phyloP scores from a whole-genome alignment of 1,284 basidiomycete genomes.

The Ustilago hordei region DNA sequence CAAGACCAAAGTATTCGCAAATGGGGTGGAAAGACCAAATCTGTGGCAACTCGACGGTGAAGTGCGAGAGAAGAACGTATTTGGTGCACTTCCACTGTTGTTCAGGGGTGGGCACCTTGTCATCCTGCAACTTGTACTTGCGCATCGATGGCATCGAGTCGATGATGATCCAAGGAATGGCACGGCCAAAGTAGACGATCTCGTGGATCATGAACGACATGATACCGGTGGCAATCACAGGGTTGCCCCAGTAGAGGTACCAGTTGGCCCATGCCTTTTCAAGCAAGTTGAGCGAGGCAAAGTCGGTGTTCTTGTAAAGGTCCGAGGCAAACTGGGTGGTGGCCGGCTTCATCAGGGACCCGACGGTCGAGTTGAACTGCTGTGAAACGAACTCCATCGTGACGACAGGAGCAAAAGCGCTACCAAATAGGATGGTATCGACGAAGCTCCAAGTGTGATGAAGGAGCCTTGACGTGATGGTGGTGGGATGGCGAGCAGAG shows the following conservation, averaged over 20 bases:
- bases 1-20: slow-evolving; percentile 88
- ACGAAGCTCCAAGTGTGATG: slow-evolving; percentile 4
- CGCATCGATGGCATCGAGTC: slow-evolving; percentile 93
- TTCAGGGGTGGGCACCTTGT: slow-evolving; percentile 80
- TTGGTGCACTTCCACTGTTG: slow-evolving; percentile 98
- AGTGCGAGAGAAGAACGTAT: slow-evolving; percentile 92
- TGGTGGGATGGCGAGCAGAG: slow-evolving; percentile 1
- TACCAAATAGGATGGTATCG: slow-evolving; percentile 2
- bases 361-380: slow-evolving; percentile 53
- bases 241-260: slow-evolving; percentile 76
- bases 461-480: slow-evolving; percentile 7
- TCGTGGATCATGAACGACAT: slow-evolving; percentile 95
- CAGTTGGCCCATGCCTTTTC: slow-evolving; percentile 70
- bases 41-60: slow-evolving; percentile 93
- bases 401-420: slow-evolving; percentile 5
- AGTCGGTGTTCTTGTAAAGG: slow-evolving; percentile 62
- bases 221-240: slow-evolving; percentile 91
- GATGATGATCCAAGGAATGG: slow-evolving; percentile 94
- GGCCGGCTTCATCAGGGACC: slow-evolving; percentile 45
- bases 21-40: slow-evolving; percentile 97
- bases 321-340: slow-evolving; percentile 69
- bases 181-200: slow-evolving; percentile 95
- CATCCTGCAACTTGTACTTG: slow-evolving; percentile 89
- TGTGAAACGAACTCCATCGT: slow-evolving; percentile 51
- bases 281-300: slow-evolving; percentile 53